Percentiles rank a stretch among this genome's conserved stretches.
phyloP scores from a whole-genome alignment of 495 filamentous ascomycete genomes.

The Xylaria sp. region DNA sequence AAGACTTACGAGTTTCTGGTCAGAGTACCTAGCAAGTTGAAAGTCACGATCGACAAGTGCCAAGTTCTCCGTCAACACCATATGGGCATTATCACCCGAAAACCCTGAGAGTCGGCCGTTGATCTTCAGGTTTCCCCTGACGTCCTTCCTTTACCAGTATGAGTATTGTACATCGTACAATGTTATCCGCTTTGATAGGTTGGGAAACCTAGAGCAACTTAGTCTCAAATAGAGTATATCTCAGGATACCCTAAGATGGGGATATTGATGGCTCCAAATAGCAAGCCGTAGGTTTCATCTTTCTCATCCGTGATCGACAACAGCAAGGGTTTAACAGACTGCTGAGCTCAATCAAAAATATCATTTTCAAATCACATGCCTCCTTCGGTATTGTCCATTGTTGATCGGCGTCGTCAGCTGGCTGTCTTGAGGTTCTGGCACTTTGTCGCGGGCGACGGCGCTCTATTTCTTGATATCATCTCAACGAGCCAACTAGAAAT shows the following conservation, averaged over 20 bases:
- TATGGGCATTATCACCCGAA: neutral
- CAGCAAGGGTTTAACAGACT: neutral
- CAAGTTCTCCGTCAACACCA: neutral
- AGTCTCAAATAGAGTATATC: neutral
- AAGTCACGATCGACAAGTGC: slow-evolving; percentile 22
- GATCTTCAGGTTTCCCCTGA: slow-evolving; percentile 14
- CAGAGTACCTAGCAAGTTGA: neutral
- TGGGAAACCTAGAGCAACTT: neutral
- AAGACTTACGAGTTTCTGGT: neutral
- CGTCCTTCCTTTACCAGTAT: slow-evolving; percentile 20
- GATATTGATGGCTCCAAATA: neutral
- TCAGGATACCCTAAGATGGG: neutral
- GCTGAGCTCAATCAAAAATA: neutral
- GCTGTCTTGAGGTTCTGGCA: neutral
- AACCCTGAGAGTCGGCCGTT: neutral
- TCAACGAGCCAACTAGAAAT: neutral
- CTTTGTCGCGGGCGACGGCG: neutral
- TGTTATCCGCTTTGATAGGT: neutral
- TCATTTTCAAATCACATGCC: neutral
- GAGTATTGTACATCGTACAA: slow-evolving; percentile 5
- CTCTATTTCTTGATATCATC: neutral
- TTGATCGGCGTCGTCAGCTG: slow-evolving; percentile 10
- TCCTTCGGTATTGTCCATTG: slow-evolving; percentile 12
- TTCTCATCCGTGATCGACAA: neutral
- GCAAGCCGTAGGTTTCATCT: neutral